phyloP scores from a whole-genome alignment of 176 grass and related monocot species.

The Thinopyrum elongatum region DNA sequence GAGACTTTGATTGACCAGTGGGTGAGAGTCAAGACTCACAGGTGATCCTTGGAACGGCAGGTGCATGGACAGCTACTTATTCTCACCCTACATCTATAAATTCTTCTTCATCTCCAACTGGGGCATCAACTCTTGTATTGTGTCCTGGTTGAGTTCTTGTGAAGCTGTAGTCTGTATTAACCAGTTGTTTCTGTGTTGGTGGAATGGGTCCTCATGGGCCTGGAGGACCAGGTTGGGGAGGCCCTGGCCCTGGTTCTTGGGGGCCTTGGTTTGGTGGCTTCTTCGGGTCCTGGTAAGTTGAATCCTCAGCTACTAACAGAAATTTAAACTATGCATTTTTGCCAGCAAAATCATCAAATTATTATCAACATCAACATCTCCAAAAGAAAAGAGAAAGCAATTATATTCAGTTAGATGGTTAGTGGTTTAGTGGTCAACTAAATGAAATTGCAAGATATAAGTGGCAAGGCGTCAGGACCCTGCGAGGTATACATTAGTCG shows the following conservation, averaged over 20 bases:
- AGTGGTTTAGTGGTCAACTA: neutral
- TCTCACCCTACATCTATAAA: constrained; percentile 12
- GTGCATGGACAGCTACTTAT: constrained; percentile 19
- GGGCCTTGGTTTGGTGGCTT: constrained; percentile 29
- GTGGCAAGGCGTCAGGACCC: too few relatives aligned
- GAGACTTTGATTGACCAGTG: neutral
- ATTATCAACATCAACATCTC: neutral
- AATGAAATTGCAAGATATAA: neutral
- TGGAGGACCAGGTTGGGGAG: constrained; percentile 25
- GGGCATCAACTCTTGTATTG: neutral
- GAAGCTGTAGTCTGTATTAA: neutral
- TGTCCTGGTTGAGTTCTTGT: neutral
- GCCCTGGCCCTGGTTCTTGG: constrained; percentile 29
- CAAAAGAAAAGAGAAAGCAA: neutral
- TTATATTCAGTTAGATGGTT: neutral
- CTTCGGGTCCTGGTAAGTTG: constrained; percentile 36
- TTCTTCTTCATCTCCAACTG: neutral
- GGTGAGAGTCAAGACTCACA: neutral
- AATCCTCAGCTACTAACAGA: neutral
- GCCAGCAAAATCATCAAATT: neutral
- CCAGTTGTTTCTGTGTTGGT: neutral
- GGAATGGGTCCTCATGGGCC: constrained; percentile 37
- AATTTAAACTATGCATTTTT: neutral
- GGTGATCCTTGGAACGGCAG: constrained; percentile 1
- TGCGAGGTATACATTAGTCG: neutral